Base-by-base conservation (phyloP, 2,329 filamentous ascomycete genomes). In the Aspergillus sojae region DNA sequence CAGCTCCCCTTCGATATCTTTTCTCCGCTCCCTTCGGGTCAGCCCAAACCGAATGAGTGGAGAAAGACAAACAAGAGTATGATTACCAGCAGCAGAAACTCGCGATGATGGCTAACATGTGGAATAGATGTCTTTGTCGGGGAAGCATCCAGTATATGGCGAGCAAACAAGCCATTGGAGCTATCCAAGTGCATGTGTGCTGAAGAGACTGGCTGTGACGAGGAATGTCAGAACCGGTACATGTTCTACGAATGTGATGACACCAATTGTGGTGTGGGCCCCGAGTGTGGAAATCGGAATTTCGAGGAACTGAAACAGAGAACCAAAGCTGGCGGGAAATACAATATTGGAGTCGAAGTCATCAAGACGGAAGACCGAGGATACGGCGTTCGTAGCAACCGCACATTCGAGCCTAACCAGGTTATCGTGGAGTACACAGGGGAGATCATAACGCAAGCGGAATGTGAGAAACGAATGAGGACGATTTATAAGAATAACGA, bases 371-470 rank as follows among this genome's bases (percentile, higher is more conserved):
- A 83, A 23, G 91, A 96, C 78, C 89, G 94, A 63, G 95, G 95
- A 32, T 94, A 94, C 75, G 95, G 95, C 58, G 93, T 99, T 57
- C 90, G 95, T 65, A 92, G 91, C 75, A 97, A 94, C 79, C 89
- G 95, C 54, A 90, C 89, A 65, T 99, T 98, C 76, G 84, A 89
- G 62, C 88, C 94, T 1, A 89, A 94, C 72, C 93, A 98, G 80
- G 96, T 99, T 75, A 98, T 99, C 74, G 94, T 98, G 81, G 95
- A 99, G 75, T 99, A 99, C 75, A 94, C 94, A 0, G 95, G 95
- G 46, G 95, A 99, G 79, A 97, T 99, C 70, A 96, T 99, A 73
- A 97, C 93, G 0, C 93, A 96, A 74, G 89, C 90, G 34, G 95
- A 99, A 77, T 97, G 94, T 74, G 93, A 98, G 75, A 87, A 91